Conservation (phyloP, 495 filamentous ascomycete genomes). For the Apiosordaria backusii region DNA sequence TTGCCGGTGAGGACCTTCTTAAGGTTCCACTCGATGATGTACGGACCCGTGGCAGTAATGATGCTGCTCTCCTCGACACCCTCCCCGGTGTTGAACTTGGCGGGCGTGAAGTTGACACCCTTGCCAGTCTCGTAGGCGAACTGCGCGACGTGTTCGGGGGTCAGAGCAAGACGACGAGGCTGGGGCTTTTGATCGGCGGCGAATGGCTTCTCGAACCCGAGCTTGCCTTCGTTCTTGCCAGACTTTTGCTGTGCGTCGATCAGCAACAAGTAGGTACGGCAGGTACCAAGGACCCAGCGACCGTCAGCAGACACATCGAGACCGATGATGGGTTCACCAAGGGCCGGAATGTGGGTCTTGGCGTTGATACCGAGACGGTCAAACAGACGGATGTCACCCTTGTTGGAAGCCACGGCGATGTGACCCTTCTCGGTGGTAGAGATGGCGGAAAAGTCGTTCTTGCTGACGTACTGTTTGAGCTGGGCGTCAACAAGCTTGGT, state of each 20-base stretch:
- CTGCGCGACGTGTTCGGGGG: constrained; percentile 87
- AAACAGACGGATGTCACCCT: constrained; percentile 95
- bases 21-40: constrained; percentile 94
- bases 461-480: constrained; percentile 90
- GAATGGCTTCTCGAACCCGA: constrained; percentile 93
- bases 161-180: constrained; percentile 82
- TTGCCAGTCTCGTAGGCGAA: constrained; percentile 92
- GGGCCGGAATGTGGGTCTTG: constrained; percentile 92
- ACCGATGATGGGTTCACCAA: constrained; percentile 92
- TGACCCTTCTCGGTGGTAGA: constrained; percentile 96
- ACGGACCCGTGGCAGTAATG: constrained; percentile 94
- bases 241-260: constrained; percentile 87
- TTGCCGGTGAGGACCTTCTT: constrained; percentile 75
- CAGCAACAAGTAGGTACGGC: constrained; percentile 89
- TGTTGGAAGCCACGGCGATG: constrained; percentile 93
- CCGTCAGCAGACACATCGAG: constrained; percentile 93
- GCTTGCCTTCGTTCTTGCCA: constrained; percentile 95
- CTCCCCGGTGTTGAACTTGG: constrained; percentile 89
- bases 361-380: constrained; percentile 95
- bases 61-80: constrained; percentile 81
- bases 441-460: constrained; percentile 92
- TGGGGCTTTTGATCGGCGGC: constrained; percentile 90
- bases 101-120: constrained; percentile 81
- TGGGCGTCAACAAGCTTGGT: constrained; percentile 90
- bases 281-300: constrained; percentile 91